These are phyloP conservation scores for Uronychia setigera DNA, from an alignment of 73 alveolate species.

Conservation along the genomic window DNA sequence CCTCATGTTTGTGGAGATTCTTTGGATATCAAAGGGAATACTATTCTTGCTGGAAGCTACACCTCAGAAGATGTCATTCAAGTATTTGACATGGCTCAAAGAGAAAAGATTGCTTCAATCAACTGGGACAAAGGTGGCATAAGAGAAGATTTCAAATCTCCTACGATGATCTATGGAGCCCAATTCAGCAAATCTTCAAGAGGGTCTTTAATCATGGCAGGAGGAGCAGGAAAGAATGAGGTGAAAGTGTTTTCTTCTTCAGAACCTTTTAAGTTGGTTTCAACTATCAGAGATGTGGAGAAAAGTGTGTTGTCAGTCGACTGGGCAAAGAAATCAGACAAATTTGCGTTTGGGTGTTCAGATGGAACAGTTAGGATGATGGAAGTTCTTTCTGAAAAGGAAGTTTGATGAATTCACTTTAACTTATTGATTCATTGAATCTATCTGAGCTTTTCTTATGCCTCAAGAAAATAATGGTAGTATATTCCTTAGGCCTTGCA, in stretches of 20 bases:
- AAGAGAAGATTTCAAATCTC: slow-evolving; percentile 28
- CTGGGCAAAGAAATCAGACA: neutral
- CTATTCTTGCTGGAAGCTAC: slow-evolving; percentile 74
- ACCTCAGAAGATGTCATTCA: slow-evolving; percentile 73
- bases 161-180: slow-evolving; percentile 45
- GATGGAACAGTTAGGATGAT: neutral
- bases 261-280: too few species aligned
- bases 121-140: slow-evolving; percentile 29
- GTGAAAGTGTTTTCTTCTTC: too few species aligned
- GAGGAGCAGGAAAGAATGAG: slow-evolving; percentile 87
- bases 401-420: too few species aligned
- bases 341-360: neutral
- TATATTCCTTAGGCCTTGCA: too few species aligned
- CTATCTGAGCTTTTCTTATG: too few species aligned
- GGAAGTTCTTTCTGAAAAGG: too few species aligned
- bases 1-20: slow-evolving; percentile 97
- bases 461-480: too few species aligned
- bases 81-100: slow-evolving; percentile 74
- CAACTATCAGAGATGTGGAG: neutral
- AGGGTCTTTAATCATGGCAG: slow-evolving; percentile 80
- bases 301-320: neutral
- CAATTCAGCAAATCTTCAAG: slow-evolving; percentile 33
- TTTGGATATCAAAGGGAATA: slow-evolving; percentile 74
- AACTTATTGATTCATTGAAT: too few species aligned
- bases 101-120: slow-evolving; percentile 11